Evolutionary conservation across 176 grass and related monocot genomes (phyloP).

Genomic region (Juncus effusus): DNA sequence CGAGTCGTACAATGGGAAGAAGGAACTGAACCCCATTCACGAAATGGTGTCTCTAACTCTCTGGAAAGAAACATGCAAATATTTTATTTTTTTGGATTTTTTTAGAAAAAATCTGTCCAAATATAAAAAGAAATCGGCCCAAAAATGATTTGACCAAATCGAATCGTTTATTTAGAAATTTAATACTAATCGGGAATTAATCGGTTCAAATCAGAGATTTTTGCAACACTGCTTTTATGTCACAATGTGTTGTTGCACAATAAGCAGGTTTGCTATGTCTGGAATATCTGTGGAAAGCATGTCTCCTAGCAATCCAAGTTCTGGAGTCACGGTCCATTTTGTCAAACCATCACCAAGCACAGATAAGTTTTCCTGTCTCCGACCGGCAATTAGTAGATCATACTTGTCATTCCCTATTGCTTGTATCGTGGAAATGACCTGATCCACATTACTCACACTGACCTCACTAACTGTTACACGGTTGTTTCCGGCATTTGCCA

Average conservation of each 20-base stretch:
- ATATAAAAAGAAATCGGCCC: no score
- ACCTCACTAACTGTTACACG: conserved; percentile 10
- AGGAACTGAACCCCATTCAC: no score
- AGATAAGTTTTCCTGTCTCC: neutral
- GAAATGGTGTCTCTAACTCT: no score
- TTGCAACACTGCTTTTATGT: no score
- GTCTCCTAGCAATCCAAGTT: conserved; percentile 20
- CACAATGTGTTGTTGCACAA: conserved; percentile 9
- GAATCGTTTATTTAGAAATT: no score
- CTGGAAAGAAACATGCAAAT: no score
- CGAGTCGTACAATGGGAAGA: no score
- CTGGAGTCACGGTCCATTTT: neutral
- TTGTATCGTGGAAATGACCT: neutral
- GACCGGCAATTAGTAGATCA: conserved; percentile 31
- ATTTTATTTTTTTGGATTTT: no score
- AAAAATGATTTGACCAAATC: no score
- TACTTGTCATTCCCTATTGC: neutral
- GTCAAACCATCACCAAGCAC: neutral
- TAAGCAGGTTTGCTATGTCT: neutral
- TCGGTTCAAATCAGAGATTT: no score
- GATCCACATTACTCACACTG: neutral
- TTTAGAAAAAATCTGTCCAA: no score
- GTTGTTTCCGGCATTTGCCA: neutral
- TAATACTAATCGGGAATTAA: no score
- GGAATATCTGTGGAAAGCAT: conserved; percentile 8